Evolutionary conservation across 2,329 filamentous ascomycete genomes (phyloP), one percentile per base, ranked within the genome.

Genomic region (Pseudocercospora fijiensis): DNA sequence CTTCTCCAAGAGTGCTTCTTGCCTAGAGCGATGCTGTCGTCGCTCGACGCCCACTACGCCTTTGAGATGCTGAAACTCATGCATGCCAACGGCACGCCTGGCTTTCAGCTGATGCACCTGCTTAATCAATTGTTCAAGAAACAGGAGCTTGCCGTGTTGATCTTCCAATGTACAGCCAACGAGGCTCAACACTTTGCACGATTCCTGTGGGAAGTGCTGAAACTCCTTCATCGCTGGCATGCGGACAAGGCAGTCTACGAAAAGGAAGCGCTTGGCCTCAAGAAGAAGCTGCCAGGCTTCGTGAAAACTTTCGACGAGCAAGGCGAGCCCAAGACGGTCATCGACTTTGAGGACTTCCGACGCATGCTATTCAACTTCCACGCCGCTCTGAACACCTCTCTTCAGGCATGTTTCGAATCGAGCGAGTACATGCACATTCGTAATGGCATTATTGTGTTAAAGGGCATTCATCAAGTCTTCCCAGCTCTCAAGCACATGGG

Each of bases 341-440:
- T 97, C 64, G 89, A 92, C 62, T 95, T 92, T 75, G 90, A 93
- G 68, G 88, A 92, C 60, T 99, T 96, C 80, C 88, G 92, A 57
- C 88, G 91, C 70, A 80, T 96, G 58, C 82, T 97, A 30, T 95
- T 90, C 81, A 90, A 91, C 70, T 98, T 94, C 92, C 96, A 99
- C 77, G 88, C 89, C 71, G 87, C 90, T 67, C 80, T 99, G 49
- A 90, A 90, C 71, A 85, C 82, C 57, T 91, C 94, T 2, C 81
- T 99, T 60, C 93, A 92, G 75, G 85, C 85, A 41, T 97, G 94
- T 75, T 83, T 99, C 53, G 86, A 87, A 18, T 89, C 89, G 27
- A 88, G 86, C 30, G 94, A 98, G 77, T 99, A 95, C 85, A 97
- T 97, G 90, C 93, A 97, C 76, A 96, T 98, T 74, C 88, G 94